Evolutionary conservation across 1,284 basidiomycete genomes (phyloP), one percentile per base, ranked within the genome.

Genomic region (Ustilago vetiveriae): DNA sequence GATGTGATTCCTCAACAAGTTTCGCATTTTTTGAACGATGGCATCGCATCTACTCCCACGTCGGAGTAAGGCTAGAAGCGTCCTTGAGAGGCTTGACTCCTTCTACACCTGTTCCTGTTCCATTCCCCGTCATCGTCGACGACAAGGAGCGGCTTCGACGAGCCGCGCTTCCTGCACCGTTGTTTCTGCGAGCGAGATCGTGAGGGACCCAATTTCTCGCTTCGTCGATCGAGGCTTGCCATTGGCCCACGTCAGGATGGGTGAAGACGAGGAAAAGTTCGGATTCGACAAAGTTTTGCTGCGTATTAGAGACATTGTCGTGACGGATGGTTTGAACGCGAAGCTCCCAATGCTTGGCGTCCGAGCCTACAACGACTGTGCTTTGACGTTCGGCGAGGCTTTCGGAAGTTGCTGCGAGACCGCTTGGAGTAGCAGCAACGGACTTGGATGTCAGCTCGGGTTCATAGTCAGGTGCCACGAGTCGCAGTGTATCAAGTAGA

Each of bases 241-340:
- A 70, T 3, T 19, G 33, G 5, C 26, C 52, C 0, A 65, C 62
- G 21, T 60, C 56, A 13, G 32, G 11, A 11, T 65, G 56, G 4
- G 42, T 57, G 53, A 65, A 65, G 32, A 65, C 67, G 16, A 70
- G 60, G 49, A 51, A 70, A 16, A 70, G 57, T 10, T 70, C 67
- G 14, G 60, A 60, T 26, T 70, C 60, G 41, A 70, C 56, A 46
- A 69, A 64, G 32, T 55, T 55, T 9, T 43, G 26, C 33, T 8
- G 44, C 39, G 51, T 29, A 9, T 17, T 30, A 6, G 58, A 38
- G 24, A 50, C 48, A 42, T 60, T 62, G 22, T 17, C 39, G 39
- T 70, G 56, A 26, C 48, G 62, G 11, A 58, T 50, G 4, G 54
- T 63, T 7, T 62, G 53, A 6, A 71, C 63, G 10, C 63, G 57